These are phyloP conservation scores for Omphalea diandra DNA, from an alignment of 441 rosid genomes.

Conservation along the genomic window DNA sequence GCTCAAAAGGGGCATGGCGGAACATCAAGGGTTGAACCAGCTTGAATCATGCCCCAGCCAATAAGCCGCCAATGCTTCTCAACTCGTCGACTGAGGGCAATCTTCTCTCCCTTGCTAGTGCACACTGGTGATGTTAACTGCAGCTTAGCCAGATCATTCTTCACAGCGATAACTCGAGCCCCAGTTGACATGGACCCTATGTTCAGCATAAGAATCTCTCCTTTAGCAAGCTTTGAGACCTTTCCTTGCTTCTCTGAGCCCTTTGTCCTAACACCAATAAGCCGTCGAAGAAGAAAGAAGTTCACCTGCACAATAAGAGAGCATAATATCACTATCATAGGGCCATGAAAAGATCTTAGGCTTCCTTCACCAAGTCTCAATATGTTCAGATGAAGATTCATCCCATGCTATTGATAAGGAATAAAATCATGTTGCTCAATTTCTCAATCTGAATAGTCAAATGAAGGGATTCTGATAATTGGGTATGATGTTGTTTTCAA, in stretches of 20 bases:
- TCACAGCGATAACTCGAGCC: slow-evolving; percentile 89
- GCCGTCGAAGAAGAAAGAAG: slow-evolving; percentile 79
- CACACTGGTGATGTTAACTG: slow-evolving; percentile 89
- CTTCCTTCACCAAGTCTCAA: not conserved
- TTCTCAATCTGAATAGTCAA: too few species aligned
- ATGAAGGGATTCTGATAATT: too few species aligned
- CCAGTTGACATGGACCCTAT: slow-evolving; percentile 97
- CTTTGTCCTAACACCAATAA: slow-evolving; percentile 90
- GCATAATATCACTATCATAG: not conserved
- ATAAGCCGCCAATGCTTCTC: slow-evolving; percentile 99
- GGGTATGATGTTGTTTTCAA: too few species aligned
- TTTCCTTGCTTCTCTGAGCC: slow-evolving; percentile 92
- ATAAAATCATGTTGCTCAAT: too few species aligned
- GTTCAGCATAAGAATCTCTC: slow-evolving; percentile 93
- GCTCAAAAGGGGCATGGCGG: slow-evolving; percentile 56
- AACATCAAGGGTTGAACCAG: slow-evolving; percentile 82
- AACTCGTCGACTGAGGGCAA: slow-evolving; percentile 80
- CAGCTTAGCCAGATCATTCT: slow-evolving; percentile 81
- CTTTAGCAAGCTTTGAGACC: slow-evolving; percentile 78
- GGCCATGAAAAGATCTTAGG: too few species aligned
- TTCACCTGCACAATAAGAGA: slow-evolving; percentile 54
- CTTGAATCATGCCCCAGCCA: slow-evolving; percentile 99
- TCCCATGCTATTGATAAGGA: too few species aligned
- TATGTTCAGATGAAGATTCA: too few species aligned
- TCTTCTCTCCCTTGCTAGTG: slow-evolving; percentile 88